Percentiles rank a stretch among this genome's conserved stretches.
Conservation (phyloP, 192 early-diverging fungal genomes). For the Geranomyces michiganensis region DNA sequence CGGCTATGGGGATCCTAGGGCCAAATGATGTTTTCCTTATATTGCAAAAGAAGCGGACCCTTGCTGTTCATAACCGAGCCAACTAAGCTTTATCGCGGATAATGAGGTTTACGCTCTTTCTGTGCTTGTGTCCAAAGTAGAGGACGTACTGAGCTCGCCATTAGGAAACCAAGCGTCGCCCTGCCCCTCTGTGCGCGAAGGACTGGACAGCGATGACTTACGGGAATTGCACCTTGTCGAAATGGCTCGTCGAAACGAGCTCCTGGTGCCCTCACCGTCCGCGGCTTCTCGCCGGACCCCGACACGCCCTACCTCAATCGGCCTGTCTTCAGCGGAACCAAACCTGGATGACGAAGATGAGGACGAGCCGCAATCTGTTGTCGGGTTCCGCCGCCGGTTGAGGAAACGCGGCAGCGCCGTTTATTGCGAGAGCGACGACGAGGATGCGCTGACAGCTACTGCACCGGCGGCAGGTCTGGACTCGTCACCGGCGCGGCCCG, state of each 20-base stretch:
- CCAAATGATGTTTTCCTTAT: not conserved
- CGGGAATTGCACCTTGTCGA: not conserved
- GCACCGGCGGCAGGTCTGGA: not conserved
- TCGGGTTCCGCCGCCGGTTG: constrained; percentile 21
- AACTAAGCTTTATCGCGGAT: no score
- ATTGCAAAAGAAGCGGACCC: no score
- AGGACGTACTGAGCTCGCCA: not conserved
- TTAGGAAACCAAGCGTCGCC: not conserved
- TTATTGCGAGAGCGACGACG: constrained; percentile 16
- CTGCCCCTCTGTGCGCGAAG: not conserved
- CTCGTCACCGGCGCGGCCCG: not conserved
- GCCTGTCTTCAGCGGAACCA: not conserved
- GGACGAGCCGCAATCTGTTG: constrained; percentile 12
- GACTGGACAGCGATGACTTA: not conserved
- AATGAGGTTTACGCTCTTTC: no score
- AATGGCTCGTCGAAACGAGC: constrained; percentile 1
- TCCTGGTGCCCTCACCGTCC: not conserved
- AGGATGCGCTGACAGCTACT: not conserved
- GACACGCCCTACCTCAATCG: not conserved
- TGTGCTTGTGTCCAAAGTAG: not conserved
- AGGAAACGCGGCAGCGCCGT: constrained; percentile 23
- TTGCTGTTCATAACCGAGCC: no score
- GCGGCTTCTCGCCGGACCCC: not conserved
- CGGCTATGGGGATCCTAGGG: not conserved
- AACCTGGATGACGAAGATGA: constrained; percentile 1